Base-by-base conservation (phyloP, 192 early-diverging fungal species). In the Gonapodya prolifera region DNA sequence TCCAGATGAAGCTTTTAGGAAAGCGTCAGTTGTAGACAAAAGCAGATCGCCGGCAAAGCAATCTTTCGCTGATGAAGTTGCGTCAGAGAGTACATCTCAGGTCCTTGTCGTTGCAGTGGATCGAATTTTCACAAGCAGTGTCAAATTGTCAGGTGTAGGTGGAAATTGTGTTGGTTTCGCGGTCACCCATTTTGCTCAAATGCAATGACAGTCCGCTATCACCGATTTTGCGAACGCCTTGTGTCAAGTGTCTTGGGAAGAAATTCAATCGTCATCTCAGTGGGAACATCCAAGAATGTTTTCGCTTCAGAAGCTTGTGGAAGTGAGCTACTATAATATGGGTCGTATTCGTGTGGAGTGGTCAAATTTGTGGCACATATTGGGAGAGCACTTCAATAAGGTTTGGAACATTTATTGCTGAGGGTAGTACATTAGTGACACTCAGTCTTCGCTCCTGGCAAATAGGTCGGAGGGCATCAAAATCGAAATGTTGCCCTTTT, bases 311-410 rank as follows among this genome's bases (percentile, higher is more conserved):
- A 96, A 96, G 79, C 87, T 98, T 75, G 96, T 98, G 0, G 96
- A 98, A 80, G 95, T 98, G 74, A 90, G 94, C 0, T 94, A 98
- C 84, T 98, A 98, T 85, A 98, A 98, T 82, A 96, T 98, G 94
- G 87, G 86, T 35, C 92, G 96, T 77, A 98, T 98, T 80, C 89
- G 96, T 75, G 91, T 94, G 80, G 94, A 96, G 82, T 98, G 96
- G 95, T 92, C 91, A 32, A 92, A 96, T 81, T 89, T 96, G 69
- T 98, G 96, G 95, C 85, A 87, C 0, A 91, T 92, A 16, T 82
- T 93, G 23, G 92, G 92, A 0, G 89, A 91, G 36, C 91, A 96
- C 79, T 96, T 96, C 80, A 93, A 97, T 81, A 89, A 87, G 31
- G 70, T 80, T 74, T 69, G 34, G n/a, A 69, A 61, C 45, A 61